Evolutionary conservation across 1,284 basidiomycete genomes (phyloP).

Genomic region (Exsudoporus floridanus): DNA sequence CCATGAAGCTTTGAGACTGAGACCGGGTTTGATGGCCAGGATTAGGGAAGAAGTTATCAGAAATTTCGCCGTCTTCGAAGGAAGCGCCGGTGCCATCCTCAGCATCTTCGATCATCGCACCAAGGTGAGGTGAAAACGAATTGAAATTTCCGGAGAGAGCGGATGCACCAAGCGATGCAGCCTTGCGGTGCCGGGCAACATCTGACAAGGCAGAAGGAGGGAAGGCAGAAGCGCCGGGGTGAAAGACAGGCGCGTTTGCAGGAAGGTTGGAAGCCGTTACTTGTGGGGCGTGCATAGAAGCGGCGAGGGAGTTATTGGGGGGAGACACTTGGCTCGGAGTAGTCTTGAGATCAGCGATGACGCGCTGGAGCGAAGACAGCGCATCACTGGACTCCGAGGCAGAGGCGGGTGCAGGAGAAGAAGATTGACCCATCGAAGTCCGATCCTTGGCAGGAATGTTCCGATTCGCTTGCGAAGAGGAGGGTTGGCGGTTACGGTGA

Average conservation of each 20-base stretch:
- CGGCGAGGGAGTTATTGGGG: slow-evolving; percentile 41
- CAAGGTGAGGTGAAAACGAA: slow-evolving; percentile 73
- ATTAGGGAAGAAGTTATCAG: slow-evolving; percentile 50
- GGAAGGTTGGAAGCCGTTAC: slow-evolving; percentile 51
- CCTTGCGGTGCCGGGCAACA: slow-evolving; percentile 72
- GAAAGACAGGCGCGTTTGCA: slow-evolving; percentile 66
- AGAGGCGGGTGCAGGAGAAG: slow-evolving; percentile 43
- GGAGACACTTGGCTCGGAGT: slow-evolving; percentile 47
- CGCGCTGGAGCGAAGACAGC: slow-evolving; percentile 74
- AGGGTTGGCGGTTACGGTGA: slow-evolving; percentile 57
- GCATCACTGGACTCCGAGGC: slow-evolving; percentile 65
- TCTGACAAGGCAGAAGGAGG: slow-evolving; percentile 49
- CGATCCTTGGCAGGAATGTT: slow-evolving; percentile 48
- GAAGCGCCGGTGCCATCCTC: slow-evolving; percentile 56
- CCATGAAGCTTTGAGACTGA: slow-evolving; percentile 78
- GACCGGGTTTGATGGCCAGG: slow-evolving; percentile 66
- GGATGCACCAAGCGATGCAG: slow-evolving; percentile 65
- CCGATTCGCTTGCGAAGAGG: slow-evolving; percentile 53
- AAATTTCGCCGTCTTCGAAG: slow-evolving; percentile 77
- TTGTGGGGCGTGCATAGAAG: slow-evolving; percentile 48
- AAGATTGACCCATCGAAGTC: slow-evolving; percentile 45
- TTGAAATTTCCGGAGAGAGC: slow-evolving; percentile 59
- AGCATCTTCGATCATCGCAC: slow-evolving; percentile 76
- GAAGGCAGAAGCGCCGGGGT: slow-evolving; percentile 62
- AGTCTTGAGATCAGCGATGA: slow-evolving; percentile 82